Evolutionary conservation across 768 basidiomycete species (phyloP).

Genomic region (Xerocomellus dryophilus): DNA sequence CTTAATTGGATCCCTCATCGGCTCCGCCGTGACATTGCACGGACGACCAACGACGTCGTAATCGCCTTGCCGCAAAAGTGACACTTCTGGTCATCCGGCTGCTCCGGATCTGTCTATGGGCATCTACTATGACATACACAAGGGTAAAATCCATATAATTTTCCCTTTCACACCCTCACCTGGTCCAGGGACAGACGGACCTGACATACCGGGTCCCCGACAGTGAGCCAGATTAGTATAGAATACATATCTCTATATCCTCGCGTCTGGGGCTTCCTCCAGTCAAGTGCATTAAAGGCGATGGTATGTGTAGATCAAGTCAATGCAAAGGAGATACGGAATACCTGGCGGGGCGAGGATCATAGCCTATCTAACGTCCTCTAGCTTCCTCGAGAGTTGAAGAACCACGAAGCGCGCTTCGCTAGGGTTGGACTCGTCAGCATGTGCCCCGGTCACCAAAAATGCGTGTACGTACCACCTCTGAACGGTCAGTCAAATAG

Average conservation of each 20-base stretch:
- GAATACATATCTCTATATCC: constrained; percentile 15
- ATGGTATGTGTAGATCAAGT: constrained; percentile 31
- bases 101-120: constrained; percentile 14
- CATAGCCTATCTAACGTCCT: constrained; percentile 12
- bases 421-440: constrained; percentile 46
- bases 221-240: constrained; percentile 30
- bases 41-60: constrained; percentile 14
- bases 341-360: constrained; percentile 12
- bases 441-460: constrained; percentile 14
- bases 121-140: constrained; percentile 24
- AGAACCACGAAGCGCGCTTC: constrained; percentile 93
- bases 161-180: constrained; percentile 22
- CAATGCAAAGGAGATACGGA: constrained; percentile 15
- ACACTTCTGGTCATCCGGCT: constrained; percentile 12
- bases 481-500: constrained; percentile 24
- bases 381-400: constrained; percentile 68
- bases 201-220: background rate
- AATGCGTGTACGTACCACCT: constrained; percentile 31
- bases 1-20: constrained; percentile 15
- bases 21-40: constrained; percentile 19
- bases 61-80: constrained; percentile 7
- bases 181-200: constrained; percentile 24
- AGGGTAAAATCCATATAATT: constrained; percentile 20
- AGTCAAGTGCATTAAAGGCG: constrained; percentile 24
- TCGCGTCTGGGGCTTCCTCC: constrained; percentile 7